phyloP scores from a whole-genome alignment of 2,329 filamentous ascomycete genomes.

The Pezizomycotina sp. region DNA sequence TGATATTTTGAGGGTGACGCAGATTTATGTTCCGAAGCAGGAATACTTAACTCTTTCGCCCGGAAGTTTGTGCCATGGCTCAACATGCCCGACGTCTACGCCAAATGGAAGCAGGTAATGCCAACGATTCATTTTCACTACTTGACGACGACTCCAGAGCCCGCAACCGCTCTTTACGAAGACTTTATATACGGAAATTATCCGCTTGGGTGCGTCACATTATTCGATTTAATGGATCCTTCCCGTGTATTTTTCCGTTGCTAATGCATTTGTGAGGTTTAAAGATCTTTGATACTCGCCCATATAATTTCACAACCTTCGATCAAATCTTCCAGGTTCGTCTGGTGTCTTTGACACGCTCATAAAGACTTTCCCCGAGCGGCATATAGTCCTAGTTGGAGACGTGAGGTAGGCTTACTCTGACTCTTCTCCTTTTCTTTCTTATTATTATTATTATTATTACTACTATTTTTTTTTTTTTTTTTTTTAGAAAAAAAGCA shows the following conservation, averaged over 20 bases:
- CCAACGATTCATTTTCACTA: slow-evolving; percentile 52
- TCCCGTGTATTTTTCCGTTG: no score
- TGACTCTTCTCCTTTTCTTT: no score
- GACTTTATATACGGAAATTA: slow-evolving; percentile 64
- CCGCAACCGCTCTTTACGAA: slow-evolving; percentile 63
- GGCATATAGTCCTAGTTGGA: slow-evolving; percentile 59
- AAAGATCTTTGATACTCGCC: slow-evolving; percentile 62
- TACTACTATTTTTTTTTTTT: no score
- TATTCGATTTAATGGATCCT: no score
- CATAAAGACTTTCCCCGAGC: slow-evolving; percentile 56
- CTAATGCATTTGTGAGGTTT: no score
- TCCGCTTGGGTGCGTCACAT: slow-evolving; percentile 56
- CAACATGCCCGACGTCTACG: slow-evolving; percentile 65
- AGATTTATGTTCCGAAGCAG: slow-evolving; percentile 64
- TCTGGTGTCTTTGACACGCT: slow-evolving; percentile 51
- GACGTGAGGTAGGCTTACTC: slow-evolving; percentile 61
- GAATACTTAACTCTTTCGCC: slow-evolving; percentile 60
- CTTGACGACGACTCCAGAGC: slow-evolving; percentile 63
- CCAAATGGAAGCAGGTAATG: slow-evolving; percentile 45
- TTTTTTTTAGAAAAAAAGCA: no score
- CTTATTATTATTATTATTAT: no score
- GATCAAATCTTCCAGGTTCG: slow-evolving; percentile 56
- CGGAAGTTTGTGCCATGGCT: slow-evolving; percentile 53
- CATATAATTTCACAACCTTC: slow-evolving; percentile 64
- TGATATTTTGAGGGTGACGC: slow-evolving; percentile 63